Evolutionary conservation across 2,329 filamentous ascomycete genomes (phyloP).

Genomic region (Fusarium tupiense): DNA sequence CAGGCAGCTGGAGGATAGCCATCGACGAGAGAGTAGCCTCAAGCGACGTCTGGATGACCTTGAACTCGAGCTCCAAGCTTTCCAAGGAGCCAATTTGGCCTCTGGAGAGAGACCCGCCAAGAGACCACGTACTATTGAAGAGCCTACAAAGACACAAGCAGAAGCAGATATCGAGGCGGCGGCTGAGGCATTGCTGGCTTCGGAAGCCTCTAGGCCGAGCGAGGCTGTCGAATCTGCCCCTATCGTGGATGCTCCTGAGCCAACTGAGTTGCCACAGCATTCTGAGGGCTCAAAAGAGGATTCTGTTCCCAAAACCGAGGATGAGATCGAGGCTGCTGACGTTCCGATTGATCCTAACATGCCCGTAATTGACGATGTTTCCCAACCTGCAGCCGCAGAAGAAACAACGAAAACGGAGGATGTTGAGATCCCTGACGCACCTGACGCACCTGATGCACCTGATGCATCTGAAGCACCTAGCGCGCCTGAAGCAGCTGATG

Average conservation of each 20-base stretch:
- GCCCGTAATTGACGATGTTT: conserved; percentile 7
- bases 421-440: conserved; percentile 20
- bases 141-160: conserved; percentile 23
- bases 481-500: not conserved
- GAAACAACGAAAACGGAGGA: conserved; percentile 16
- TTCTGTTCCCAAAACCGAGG: not conserved
- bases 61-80: conserved; percentile 65
- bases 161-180: conserved; percentile 30
- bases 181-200: conserved; percentile 28
- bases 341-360: conserved; percentile 23
- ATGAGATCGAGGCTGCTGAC: conserved; percentile 6
- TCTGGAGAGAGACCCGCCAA: conserved; percentile 43
- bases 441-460: not conserved
- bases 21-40: conserved; percentile 81
- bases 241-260: not conserved
- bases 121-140: conserved; percentile 39
- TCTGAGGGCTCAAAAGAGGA: conserved; percentile 11
- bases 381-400: conserved; percentile 17
- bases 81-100: conserved; percentile 24
- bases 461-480: not conserved
- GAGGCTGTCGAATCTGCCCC: not conserved
- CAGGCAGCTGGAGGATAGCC: conserved; percentile 77
- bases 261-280: not conserved
- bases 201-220: conserved; percentile 9
- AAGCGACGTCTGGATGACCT: conserved; percentile 85